A percentile compares a stretch with the other conserved stretches of the same genome.
Conservation (phyloP, 2,329 filamentous ascomycete genomes). For the Aspergillus cejpii region DNA sequence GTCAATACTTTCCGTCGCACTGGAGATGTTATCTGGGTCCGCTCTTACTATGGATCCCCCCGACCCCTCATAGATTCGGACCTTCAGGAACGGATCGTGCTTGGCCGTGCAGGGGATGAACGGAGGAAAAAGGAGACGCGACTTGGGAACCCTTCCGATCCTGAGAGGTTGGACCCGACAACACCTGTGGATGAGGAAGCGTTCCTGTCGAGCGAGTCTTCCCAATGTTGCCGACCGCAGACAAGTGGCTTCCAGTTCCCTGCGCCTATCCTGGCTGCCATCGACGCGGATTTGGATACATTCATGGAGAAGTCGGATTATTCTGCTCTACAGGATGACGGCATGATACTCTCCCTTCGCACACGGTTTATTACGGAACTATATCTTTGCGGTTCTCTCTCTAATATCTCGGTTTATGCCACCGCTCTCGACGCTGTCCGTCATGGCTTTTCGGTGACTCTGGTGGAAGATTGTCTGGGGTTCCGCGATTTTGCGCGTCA, state of each 20-base stretch:
- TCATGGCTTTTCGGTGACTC: conserved; percentile 77
- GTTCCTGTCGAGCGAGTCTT: conserved; percentile 34
- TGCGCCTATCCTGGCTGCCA: conserved; percentile 44
- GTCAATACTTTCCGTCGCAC: conserved; percentile 65
- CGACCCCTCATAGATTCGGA: conserved; percentile 50
- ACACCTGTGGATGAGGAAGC: conserved; percentile 36
- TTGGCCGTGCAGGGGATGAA: conserved; percentile 34
- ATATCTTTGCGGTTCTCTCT: conserved; percentile 78
- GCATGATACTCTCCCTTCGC: conserved; percentile 69
- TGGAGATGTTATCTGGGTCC: conserved; percentile 77
- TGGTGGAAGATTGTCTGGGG: conserved; percentile 83
- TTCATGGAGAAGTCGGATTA: conserved; percentile 68
- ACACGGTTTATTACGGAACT: conserved; percentile 82
- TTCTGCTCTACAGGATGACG: conserved; percentile 73
- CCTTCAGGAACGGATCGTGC: conserved; percentile 43
- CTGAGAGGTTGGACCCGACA: conserved; percentile 13
- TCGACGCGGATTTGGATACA: conserved; percentile 48
- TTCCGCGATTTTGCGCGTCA: conserved; percentile 67
- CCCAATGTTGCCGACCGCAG: conserved; percentile 37
- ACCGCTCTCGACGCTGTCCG: conserved; percentile 85
- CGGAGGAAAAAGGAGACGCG: neutral
- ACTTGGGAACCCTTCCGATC: conserved; percentile 9
- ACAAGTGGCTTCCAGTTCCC: conserved; percentile 46
- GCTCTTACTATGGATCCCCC: conserved; percentile 62
- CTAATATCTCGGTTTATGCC: conserved; percentile 83